These are phyloP conservation scores for Apiospora hydei DNA, from an alignment of 2,329 filamentous ascomycete genomes.

Conservation along the genomic window DNA sequence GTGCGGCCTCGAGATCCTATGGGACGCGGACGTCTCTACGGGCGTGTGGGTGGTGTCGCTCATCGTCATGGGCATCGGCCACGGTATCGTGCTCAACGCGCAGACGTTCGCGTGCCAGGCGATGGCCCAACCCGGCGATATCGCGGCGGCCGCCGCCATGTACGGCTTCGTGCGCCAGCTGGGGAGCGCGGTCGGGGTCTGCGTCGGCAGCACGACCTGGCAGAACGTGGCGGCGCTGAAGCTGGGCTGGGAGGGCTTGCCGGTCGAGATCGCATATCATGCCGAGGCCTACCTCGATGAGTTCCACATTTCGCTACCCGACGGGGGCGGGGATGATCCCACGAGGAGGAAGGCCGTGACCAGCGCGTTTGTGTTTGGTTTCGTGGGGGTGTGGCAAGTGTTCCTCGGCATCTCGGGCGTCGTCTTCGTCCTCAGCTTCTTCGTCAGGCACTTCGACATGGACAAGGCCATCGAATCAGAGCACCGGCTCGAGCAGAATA, in stretches of 20 bases:
- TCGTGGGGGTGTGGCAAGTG: slow-evolving; percentile 28
- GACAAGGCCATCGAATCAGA: slow-evolving; percentile 49
- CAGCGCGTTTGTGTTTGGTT: slow-evolving; percentile 29
- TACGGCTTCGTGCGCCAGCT: slow-evolving; percentile 46
- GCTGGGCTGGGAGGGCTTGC: slow-evolving; percentile 27
- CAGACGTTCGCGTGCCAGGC: slow-evolving; percentile 36
- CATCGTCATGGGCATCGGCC: slow-evolving; percentile 31
- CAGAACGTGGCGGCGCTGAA: slow-evolving; percentile 32
- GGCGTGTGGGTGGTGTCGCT: slow-evolving; percentile 31
- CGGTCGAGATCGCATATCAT: slow-evolving; percentile 25
- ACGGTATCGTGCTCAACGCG: slow-evolving; percentile 34
- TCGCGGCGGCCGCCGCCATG: slow-evolving; percentile 39
- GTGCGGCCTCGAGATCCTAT: slow-evolving; percentile 31
- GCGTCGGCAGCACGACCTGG: slow-evolving; percentile 31
- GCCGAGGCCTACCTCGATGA: slow-evolving; percentile 25
- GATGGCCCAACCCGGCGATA: slow-evolving; percentile 27
- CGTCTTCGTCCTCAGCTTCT: slow-evolving; percentile 57
- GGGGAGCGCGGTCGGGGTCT: slow-evolving; percentile 32
- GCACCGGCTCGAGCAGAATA: slow-evolving; percentile 42
- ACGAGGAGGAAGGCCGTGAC: slow-evolving; percentile 11
- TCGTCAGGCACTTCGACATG: slow-evolving; percentile 49
- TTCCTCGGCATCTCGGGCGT: slow-evolving; percentile 32
- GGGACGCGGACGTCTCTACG: slow-evolving; percentile 29
- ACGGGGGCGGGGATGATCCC: not conserved
- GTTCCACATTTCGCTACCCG: not conserved